A percentile compares a stretch with the other conserved stretches of the same genome.
These are phyloP conservation scores for Aspergillus tanneri DNA, from an alignment of 2,329 filamentous ascomycete species.

Conservation along the genomic window DNA sequence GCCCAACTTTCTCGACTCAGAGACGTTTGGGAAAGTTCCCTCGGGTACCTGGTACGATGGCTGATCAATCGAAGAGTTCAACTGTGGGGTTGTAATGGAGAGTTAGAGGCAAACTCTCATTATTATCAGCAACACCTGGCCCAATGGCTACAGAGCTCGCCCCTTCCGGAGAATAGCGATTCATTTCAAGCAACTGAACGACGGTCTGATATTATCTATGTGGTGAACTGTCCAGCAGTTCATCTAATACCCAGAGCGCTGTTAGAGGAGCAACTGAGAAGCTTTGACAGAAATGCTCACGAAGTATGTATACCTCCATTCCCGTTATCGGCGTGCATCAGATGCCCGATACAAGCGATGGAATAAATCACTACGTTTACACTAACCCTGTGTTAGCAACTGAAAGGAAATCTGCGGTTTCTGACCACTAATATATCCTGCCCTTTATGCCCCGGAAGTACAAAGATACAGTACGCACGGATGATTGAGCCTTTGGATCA, in stretches of 20 bases:
- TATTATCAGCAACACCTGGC: conserved; percentile 29
- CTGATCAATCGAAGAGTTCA: conserved; percentile 29
- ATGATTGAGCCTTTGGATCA: conserved; percentile 36
- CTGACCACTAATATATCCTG: conserved; percentile 28
- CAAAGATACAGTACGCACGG: conserved; percentile 34
- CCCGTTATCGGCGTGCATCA: not conserved
- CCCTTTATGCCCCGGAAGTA: conserved; percentile 31
- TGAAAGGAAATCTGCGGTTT: conserved; percentile 20
- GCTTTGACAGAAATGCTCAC: conserved; percentile 31
- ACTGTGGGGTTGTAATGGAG: conserved; percentile 28
- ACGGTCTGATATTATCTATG: conserved; percentile 23
- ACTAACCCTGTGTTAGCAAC: conserved; percentile 11
- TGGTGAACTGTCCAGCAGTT: conserved; percentile 36
- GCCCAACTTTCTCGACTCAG: conserved; percentile 16
- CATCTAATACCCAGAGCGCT: conserved; percentile 32
- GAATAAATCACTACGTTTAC: not conserved
- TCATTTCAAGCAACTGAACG: not conserved
- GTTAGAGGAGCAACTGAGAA: conserved; percentile 33
- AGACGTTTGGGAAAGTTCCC: conserved; percentile 17
- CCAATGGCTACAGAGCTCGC: conserved; percentile 30
- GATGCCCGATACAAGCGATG: not conserved
- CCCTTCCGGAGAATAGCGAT: conserved; percentile 7
- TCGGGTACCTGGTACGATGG: conserved; percentile 24
- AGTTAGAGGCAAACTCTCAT: conserved; percentile 24
- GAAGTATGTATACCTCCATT: conserved; percentile 23